Percentiles rank a stretch among this genome's conserved stretches.
Conservation (phyloP, 2,329 filamentous ascomycete species). For the Waltergamsia citrina region DNA sequence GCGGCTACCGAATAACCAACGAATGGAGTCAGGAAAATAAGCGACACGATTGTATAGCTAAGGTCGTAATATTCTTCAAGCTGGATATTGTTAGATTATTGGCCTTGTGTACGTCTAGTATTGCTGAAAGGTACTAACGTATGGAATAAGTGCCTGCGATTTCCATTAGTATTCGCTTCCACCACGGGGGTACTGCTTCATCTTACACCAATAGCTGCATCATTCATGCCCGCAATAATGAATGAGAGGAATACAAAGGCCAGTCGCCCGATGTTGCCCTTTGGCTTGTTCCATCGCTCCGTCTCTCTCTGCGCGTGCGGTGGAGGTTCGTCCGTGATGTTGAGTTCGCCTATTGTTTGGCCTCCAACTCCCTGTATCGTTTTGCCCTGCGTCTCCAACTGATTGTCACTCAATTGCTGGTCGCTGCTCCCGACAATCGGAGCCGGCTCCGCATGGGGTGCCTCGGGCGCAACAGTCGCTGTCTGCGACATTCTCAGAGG, state of each 20-base stretch:
- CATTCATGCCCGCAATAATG: constrained; percentile 52
- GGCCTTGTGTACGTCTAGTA: too few relatives aligned
- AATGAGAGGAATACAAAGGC: constrained; percentile 46
- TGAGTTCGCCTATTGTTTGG: too few relatives aligned
- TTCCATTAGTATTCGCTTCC: background rate
- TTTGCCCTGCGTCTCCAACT: too few relatives aligned
- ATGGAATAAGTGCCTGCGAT: constrained; percentile 26
- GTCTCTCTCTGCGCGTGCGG: constrained; percentile 14
- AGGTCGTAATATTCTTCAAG: constrained; percentile 52
- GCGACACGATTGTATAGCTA: constrained; percentile 49
- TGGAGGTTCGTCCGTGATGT: constrained; percentile 11
- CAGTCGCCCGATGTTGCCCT: constrained; percentile 18
- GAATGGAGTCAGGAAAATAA: constrained; percentile 56
- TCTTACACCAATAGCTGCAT: constrained; percentile 49
- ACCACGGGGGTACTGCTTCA: background rate
- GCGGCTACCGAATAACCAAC: constrained; percentile 53
- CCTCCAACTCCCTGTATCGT: too few relatives aligned
- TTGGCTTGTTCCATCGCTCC: constrained; percentile 26
- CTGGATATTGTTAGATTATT: too few relatives aligned
- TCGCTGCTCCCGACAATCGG: too few relatives aligned
- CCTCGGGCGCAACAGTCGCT: constrained; percentile 3
- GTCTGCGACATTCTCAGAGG: constrained; percentile 5
- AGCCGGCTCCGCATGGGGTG: too few relatives aligned
- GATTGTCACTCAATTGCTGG: constrained; percentile 7
- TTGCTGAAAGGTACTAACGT: constrained; percentile 19